These are phyloP conservation scores for Podospora pseudocomata DNA, from an alignment of 495 filamentous ascomycete species.

Conservation along the genomic window DNA sequence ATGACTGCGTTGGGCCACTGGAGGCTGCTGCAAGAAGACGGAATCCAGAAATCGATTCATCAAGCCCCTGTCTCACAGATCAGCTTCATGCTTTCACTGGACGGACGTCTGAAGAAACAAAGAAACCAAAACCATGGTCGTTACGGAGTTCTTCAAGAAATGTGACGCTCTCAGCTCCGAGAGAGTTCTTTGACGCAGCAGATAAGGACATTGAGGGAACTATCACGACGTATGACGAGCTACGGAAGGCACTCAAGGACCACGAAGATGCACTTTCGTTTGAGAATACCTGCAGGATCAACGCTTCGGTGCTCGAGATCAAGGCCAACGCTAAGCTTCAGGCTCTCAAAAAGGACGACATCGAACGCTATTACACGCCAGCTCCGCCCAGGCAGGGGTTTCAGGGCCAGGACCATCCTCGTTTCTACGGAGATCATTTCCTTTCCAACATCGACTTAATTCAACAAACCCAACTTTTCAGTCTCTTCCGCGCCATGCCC, in stretches of 20 bases:
- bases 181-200: background rate
- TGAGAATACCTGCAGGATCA: conserved; percentile 20
- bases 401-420: conserved; percentile 31
- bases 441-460: conserved; percentile 46
- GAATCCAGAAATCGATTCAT: background rate
- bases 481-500: conserved; percentile 43
- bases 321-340: conserved; percentile 36
- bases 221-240: conserved; percentile 9
- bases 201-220: background rate
- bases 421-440: conserved; percentile 45
- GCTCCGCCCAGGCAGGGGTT: conserved; percentile 24
- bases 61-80: background rate
- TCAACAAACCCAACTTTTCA: conserved; percentile 42
- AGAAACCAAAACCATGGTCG: background rate
- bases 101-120: background rate
- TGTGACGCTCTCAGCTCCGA: background rate
- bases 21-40: background rate
- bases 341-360: conserved; percentile 33
- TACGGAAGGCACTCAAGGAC: conserved; percentile 12
- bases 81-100: background rate
- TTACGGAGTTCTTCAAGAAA: background rate
- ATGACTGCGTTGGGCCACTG: background rate
- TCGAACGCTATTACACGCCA: conserved; percentile 22
- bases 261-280: conserved; percentile 26
- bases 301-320: conserved; percentile 20